Evolutionary conservation across 306 rosid genomes (phyloP).

Genomic region (Alnus rubra): DNA sequence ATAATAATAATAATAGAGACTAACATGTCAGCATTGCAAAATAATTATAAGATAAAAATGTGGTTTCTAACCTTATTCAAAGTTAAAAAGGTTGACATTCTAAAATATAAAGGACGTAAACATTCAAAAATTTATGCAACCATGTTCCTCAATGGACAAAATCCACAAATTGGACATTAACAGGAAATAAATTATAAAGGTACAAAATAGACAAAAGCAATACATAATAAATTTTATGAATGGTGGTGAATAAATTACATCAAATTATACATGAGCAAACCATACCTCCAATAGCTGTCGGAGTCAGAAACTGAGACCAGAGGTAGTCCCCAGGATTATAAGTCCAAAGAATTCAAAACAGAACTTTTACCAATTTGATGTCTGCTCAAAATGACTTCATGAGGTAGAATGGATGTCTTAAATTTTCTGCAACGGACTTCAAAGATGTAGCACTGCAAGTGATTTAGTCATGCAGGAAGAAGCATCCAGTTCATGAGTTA

Average conservation of each 20-base stretch:
- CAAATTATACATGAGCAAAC: conserved; percentile 45
- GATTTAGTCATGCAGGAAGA: conserved; percentile 88
- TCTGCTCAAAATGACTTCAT: conserved; percentile 24
- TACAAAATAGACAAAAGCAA: conserved; percentile 23
- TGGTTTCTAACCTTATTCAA: no score
- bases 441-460: conserved; percentile 81
- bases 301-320: conserved; percentile 30
- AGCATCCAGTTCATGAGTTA: conserved; percentile 89
- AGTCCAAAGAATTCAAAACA: conserved; percentile 37
- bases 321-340: conserved; percentile 39
- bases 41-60: no score
- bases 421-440: conserved; percentile 38
- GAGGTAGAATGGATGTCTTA: conserved; percentile 23
- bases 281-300: conserved; percentile 8
- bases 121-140: neutral
- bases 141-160: conserved; percentile 7
- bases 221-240: conserved; percentile 49
- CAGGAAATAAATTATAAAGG: conserved; percentile 24
- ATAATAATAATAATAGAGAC: no score
- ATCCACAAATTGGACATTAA: conserved; percentile 26
- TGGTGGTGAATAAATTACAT: conserved; percentile 51
- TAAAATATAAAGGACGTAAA: neutral
- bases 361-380: conserved; percentile 26
- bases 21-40: no score
- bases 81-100: neutral